Evolutionary conservation across 768 basidiomycete species (phyloP), one percentile per base, ranked within the genome.

Genomic region (Amanita polypyramis): DNA sequence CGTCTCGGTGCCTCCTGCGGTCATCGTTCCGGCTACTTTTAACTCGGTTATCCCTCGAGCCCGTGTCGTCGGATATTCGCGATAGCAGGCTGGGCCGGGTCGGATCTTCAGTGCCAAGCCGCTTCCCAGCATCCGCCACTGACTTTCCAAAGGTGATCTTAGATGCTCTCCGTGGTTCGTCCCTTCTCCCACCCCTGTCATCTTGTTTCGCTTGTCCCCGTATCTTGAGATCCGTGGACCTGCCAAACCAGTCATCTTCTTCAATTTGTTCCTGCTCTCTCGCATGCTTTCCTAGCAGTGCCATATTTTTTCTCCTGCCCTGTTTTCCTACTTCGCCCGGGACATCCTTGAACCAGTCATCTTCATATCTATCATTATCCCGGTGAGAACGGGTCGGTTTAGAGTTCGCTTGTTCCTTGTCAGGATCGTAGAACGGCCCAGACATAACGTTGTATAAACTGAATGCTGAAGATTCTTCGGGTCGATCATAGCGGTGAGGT

Each of bases 241-340:
- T 68, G 30, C 65, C 66, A 60, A 89, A 89, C 85, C 85, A 87
- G 60, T 85, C 79, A 40, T 74, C 75, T 2, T 85, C 81, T 17
- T 77, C 72, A 19, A 72, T 72, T n/a, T 64, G 67, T 51, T 63
- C 52, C 51, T 67, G 64, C 45, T 67, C 56, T 27, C 56, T 62
- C 21, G 72, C 75, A 48, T 70, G 72, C 55, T 71, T 71, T 53
- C 74, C 76, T 61, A 85, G 58, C 47, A 66, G 73, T 30, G 70
- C 76, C 39, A 66, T 75, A 43, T 79, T 74, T 59, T 82, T 86
- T 51, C 70, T 71, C 53, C 74, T 75, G 2, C 73, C 82, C 53
- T 75, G 75, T 57, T 69, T 76, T 14, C 87, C 87, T 27, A 89
- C 85, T 51, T 82, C 70, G 30, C 69, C 66, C 1, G 79, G 78